Conservation (phyloP, 2,329 filamentous ascomycete species). For the Sporothrix euskadiensis region DNA sequence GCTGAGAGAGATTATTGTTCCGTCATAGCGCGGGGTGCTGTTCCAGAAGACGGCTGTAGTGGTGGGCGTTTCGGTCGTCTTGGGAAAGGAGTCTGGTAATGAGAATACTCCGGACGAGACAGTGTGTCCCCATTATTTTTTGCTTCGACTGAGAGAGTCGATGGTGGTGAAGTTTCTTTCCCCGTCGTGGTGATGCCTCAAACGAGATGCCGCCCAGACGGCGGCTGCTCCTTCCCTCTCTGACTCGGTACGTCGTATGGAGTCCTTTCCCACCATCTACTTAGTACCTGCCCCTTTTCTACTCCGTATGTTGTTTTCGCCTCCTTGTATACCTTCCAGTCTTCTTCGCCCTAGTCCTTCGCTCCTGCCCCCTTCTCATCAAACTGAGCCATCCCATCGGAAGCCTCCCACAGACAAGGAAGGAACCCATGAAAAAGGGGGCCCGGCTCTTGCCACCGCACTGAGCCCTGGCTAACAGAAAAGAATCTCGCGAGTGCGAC, state of each 20-base stretch:
- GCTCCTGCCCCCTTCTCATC: not conserved
- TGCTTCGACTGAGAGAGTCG: not conserved
- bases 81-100: not conserved
- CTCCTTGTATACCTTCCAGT: no score
- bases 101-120: not conserved
- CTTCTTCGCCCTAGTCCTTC: not conserved
- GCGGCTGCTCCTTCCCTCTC: not conserved
- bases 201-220: not conserved
- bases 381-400: constrained; percentile 27
- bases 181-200: not conserved
- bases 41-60: not conserved
- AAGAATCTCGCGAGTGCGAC: not conserved
- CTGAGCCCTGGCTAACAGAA: not conserved
- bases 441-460: constrained; percentile 8
- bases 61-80: not conserved
- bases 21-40: constrained; percentile 20
- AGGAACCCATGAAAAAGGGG: not conserved
- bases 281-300: not conserved
- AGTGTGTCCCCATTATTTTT: not conserved
- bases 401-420: constrained; percentile 22
- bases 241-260: not conserved
- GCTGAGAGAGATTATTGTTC: constrained; percentile 12
- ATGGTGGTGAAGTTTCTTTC: not conserved
- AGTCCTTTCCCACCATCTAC: not conserved
- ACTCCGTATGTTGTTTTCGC: not conserved